Evolutionary conservation across 306 rosid species (phyloP).

Genomic region (Acmispon strigosus): DNA sequence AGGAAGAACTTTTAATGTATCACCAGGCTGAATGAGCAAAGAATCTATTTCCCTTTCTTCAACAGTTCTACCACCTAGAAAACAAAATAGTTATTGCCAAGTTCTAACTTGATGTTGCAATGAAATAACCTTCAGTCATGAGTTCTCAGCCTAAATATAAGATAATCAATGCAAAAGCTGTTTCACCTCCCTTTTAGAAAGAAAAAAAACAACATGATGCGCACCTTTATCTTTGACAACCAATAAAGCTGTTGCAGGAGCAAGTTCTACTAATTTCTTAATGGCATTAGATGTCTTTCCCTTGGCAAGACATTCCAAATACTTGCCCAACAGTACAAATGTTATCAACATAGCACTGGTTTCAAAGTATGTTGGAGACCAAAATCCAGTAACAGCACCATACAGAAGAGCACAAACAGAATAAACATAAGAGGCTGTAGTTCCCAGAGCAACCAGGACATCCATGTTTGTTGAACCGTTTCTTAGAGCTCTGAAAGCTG

Average conservation of each 20-base stretch:
- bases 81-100: constrained; percentile 1
- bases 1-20: constrained; percentile 83
- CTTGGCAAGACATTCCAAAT: constrained; percentile 95
- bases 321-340: constrained; percentile 93
- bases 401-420: constrained; percentile 93
- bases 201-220: neutral
- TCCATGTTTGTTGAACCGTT: constrained; percentile 99
- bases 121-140: constrained; percentile 3
- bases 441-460: constrained; percentile 96
- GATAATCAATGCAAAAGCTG: constrained; percentile 8
- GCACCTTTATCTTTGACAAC: constrained; percentile 79
- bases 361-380: constrained; percentile 96
- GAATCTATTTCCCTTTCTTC: constrained; percentile 95
- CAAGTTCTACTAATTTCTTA: constrained; percentile 87
- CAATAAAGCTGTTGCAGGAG: constrained; percentile 81
- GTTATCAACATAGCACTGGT: constrained; percentile 99
- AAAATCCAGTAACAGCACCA: constrained; percentile 90
- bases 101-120: neutral
- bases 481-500: constrained; percentile 92
- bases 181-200: neutral
- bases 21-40: constrained; percentile 79
- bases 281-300: constrained; percentile 99
- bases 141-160: neutral
- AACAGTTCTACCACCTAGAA: constrained; percentile 52
- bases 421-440: constrained; percentile 88